Evolutionary conservation across 2,329 filamentous ascomycete species (phyloP), one percentile per base, ranked within the genome.

Genomic region (Corinectria fuckeliana): DNA sequence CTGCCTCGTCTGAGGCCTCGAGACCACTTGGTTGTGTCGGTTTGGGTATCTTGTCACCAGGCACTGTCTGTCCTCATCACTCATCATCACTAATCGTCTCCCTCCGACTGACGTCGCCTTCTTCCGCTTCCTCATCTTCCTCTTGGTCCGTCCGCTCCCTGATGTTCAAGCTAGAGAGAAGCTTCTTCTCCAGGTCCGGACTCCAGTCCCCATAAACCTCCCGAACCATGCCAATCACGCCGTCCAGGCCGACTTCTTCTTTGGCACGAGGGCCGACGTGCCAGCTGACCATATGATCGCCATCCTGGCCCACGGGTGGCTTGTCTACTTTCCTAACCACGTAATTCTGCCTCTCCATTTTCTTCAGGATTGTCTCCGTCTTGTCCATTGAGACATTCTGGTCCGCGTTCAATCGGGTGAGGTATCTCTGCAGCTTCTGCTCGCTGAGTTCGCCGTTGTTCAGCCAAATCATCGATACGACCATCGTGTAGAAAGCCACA

Each of bases 231-330:
- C 87, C 88, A 16, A 88, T 86, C 11, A 95, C 90, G 1, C 91
- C 91, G 49, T 87, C 83, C n/a, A 88, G 81, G 0, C 91, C 91
- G 32, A 98, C 85, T 75, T 98, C 95, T 7, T 93, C 82, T 76
- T 91, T 95, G 5, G 91, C 94, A 20, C 95, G 85, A 5, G 92
- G 90, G 0, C 95, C 95, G 13, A 97, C 85, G 56, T 91, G 85
- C 84, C 92, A 99, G 47, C 91, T 93, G 7, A 92, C 82, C 2
- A 86, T 82, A 63, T 94, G 88, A 34, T 96, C 91, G 23, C 91
- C 91, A 1, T 86, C 87, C 26, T 80, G 68, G 4, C 77, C 76
- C 73, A 71, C 73, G 58, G 76, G 74, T 11, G 80, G 80, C 42
- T 78, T 85, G 67, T 97, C 93, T 18, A 88, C 84, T 49, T 88